Evolutionary conservation across 257 asterid species (phyloP).

Genomic region (Salvia rosmarinus): DNA sequence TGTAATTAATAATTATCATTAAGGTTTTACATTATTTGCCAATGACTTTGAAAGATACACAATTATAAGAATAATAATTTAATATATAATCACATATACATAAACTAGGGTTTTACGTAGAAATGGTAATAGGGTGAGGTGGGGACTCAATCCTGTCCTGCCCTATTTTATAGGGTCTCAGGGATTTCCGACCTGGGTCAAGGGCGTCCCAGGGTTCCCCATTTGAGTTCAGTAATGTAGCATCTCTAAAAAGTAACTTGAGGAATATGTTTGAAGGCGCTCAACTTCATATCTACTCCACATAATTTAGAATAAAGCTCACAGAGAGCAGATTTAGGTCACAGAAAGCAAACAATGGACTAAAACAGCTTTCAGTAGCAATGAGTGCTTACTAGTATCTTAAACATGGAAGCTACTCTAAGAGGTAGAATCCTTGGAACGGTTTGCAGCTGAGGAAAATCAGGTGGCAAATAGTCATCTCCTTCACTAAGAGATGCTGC

Average conservation of each 20-base stretch:
- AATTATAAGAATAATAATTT: no score
- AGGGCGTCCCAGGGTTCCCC: neutral
- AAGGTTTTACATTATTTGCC: no score
- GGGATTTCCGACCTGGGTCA: neutral
- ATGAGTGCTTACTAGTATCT: slow-evolving; percentile 70
- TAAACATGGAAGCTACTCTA: slow-evolving; percentile 91
- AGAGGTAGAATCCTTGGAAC: slow-evolving; percentile 72
- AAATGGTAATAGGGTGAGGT: no score
- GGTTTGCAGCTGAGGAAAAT: slow-evolving; percentile 77
- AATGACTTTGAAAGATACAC: no score
- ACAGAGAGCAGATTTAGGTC: neutral
- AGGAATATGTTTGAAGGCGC: slow-evolving; percentile 25
- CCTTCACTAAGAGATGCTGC: slow-evolving; percentile 58
- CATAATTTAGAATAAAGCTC: slow-evolving; percentile 19
- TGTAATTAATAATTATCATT: no score
- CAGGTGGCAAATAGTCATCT: slow-evolving; percentile 50
- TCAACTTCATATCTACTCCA: slow-evolving; percentile 17
- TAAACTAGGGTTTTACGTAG: no score
- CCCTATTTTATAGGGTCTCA: neutral
- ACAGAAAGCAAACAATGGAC: slow-evolving; percentile 24
- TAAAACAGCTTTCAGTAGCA: slow-evolving; percentile 24
- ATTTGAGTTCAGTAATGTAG: neutral
- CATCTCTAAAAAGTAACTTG: slow-evolving; percentile 6
- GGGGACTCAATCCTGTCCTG: neutral
- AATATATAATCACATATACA: no score